phyloP scores from a whole-genome alignment of 148 eudicot genomes.

The Arbutus unedo region DNA sequence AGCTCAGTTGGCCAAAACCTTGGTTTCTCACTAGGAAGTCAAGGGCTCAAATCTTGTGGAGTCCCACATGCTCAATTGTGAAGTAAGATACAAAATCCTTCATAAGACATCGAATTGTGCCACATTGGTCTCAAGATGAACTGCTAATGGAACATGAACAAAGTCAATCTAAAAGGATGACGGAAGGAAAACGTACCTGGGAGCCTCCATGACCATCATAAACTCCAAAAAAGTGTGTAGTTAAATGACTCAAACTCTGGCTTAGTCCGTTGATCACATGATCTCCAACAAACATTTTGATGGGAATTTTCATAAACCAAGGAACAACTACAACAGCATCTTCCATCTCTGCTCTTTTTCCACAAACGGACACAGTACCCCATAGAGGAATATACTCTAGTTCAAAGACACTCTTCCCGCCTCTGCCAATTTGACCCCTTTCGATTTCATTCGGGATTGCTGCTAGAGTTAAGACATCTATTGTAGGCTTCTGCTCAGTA shows the following conservation, averaged over 20 bases:
- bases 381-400: conserved; percentile 55
- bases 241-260: conserved; percentile 46
- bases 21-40: background rate
- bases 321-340: conserved; percentile 55
- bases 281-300: conserved; percentile 47
- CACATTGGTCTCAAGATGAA: conserved; percentile 6
- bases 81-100: background rate
- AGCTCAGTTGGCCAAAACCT: background rate
- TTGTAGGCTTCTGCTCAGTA: conserved; percentile 23
- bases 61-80: background rate
- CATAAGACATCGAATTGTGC: background rate
- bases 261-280: conserved; percentile 38
- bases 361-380: conserved; percentile 55
- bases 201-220: conserved; percentile 82
- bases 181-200: conserved; percentile 36
- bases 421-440: conserved; percentile 24
- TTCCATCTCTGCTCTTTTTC: conserved; percentile 69
- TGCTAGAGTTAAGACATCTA: conserved; percentile 31
- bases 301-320: conserved; percentile 50
- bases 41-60: background rate
- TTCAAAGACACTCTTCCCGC: conserved; percentile 38
- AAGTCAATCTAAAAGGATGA: conserved; percentile 2
- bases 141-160: background rate
- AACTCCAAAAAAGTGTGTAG: conserved; percentile 64
- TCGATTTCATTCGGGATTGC: conserved; percentile 31